Conservation (phyloP, 2,329 filamentous ascomycete genomes). For the Thielaviopsis ethacetica region DNA sequence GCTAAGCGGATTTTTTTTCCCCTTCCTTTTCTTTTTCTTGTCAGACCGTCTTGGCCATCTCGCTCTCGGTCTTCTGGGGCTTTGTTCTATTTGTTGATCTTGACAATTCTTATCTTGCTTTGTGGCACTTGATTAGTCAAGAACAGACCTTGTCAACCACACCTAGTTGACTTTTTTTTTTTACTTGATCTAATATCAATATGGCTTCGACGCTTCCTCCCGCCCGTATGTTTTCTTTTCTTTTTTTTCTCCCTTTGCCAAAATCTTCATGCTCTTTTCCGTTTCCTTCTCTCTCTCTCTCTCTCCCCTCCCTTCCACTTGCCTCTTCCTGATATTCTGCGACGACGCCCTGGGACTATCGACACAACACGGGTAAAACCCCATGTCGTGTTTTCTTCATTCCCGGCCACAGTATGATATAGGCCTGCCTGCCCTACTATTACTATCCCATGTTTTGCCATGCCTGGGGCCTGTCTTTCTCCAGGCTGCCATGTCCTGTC, state of each 20-base stretch:
- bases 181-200: background rate
- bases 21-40: background rate
- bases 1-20: background rate
- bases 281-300: no score
- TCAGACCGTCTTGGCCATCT: background rate
- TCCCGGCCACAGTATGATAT: background rate
- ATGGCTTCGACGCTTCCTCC: background rate
- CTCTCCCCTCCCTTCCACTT: no score
- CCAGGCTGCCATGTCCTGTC: background rate
- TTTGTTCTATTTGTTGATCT: background rate
- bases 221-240: slow-evolving; percentile 1
- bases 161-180: no score
- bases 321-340: no score
- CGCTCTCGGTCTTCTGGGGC: background rate
- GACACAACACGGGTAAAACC: background rate
- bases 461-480: background rate
- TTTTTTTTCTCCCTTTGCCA: background rate
- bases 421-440: background rate
- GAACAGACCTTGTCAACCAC: no score
- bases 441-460: background rate
- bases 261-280: no score
- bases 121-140: background rate
- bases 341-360: background rate
- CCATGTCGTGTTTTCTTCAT: background rate
- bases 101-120: background rate